These are phyloP conservation scores for Curvularia sp. DNA, from an alignment of 2,329 filamentous ascomycete species.

Conservation along the genomic window DNA sequence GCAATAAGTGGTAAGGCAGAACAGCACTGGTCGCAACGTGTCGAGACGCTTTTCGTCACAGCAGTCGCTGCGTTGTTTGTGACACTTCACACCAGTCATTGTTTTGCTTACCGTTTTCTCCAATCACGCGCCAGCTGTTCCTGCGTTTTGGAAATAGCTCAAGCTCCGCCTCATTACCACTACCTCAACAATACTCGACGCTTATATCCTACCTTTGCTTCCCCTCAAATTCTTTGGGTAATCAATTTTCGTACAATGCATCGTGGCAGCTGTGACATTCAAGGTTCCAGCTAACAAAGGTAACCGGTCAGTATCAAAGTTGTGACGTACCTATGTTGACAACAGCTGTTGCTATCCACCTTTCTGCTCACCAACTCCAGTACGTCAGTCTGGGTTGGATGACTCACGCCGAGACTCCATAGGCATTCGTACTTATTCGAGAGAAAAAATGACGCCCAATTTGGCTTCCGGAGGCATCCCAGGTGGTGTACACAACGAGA, in stretches of 20 bases:
- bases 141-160: conserved; percentile 15
- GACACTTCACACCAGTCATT: conserved; percentile 17
- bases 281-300: neutral
- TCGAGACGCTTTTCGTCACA: conserved; percentile 4
- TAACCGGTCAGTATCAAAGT: conserved; percentile 9
- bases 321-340: conserved; percentile 5
- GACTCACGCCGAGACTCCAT: neutral
- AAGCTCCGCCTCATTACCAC: conserved; percentile 10
- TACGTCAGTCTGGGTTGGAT: neutral
- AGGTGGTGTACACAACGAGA: neutral
- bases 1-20: neutral
- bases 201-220: conserved; percentile 6
- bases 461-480: neutral
- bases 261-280: conserved; percentile 7
- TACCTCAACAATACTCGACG: conserved; percentile 7
- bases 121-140: conserved; percentile 12
- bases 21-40: conserved; percentile 5
- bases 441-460: neutral
- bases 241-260: neutral
- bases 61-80: conserved; percentile 14
- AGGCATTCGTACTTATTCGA: neutral
- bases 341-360: conserved; percentile 2
- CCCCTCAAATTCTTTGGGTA: neutral
- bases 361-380: conserved; percentile 6
- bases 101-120: conserved; percentile 7